Evolutionary conservation across 75 land plant genomes (phyloP), one percentile per base, ranked within the genome.

Genomic region (Isoetes taiwanensis): DNA sequence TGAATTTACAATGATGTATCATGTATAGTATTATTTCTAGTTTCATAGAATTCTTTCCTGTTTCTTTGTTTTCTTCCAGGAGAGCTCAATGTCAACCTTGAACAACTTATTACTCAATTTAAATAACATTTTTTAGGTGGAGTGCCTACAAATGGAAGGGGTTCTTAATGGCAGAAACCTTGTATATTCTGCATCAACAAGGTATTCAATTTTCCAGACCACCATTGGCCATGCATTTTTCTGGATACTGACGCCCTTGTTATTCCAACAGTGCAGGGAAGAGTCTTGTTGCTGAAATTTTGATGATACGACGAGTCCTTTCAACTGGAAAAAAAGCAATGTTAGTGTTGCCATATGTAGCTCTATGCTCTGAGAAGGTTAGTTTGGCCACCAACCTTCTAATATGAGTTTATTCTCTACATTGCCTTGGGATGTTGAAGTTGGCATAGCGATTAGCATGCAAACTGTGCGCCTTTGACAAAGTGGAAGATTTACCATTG

Each of bases 131-230:
- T 25, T 77, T 5, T 66, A 83, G 94, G 84, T 78, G 48, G 95
- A 93, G 0, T 93, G 98, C 64, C 74, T 87, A 32, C 75, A 72
- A 62, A 71, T 87, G 17, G 85, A 93, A 58, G 98, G 98, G 35
- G 98, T 93, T 27, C 64, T 87, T 74, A 81, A 83, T 54, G 86
- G 72, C 53, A 75, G 75, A 62, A 93, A 81, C 67, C 85, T 93
- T 37, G 85, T 93, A 23, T 93, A 93, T 59, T 84, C 95, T 78
- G 98, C 98, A 48, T 87, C 98, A 34, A 93, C 98, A 56, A 93
- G 98, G 98, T 87, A 64, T 12, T 33, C 2, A 14, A 5, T 32
- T 46, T 46, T 6, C 16, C 8, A 57, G 46, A 32, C 16, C 46
- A n/a, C n/a, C n/a, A n/a, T n/a, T n/a, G 14, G 39, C 39, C 14